Percentiles rank a stretch among this genome's conserved stretches.
Conservation (phyloP, 495 filamentous ascomycete genomes). For the Lepidopterella palustris region DNA sequence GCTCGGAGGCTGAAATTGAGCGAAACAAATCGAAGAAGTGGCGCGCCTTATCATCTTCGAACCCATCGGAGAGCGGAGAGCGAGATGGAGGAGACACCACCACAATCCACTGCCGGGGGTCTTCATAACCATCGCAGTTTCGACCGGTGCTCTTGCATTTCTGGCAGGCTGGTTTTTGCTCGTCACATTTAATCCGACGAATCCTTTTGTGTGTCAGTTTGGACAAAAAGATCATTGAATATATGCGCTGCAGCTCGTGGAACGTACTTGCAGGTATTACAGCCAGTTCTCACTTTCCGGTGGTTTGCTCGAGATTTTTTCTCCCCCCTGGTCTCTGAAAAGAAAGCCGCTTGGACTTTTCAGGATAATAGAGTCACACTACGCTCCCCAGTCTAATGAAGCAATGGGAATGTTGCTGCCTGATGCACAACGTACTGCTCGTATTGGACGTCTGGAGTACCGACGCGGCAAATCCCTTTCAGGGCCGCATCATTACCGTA, state of each 20-base stretch:
- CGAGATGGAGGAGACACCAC: conserved; percentile 11
- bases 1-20: conserved; percentile 11
- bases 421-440: no score
- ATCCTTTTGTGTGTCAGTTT: conserved; percentile 25
- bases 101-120: conserved; percentile 13
- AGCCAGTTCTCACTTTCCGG: conserved; percentile 18
- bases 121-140: conserved; percentile 41
- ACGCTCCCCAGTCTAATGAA: no score
- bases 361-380: no score
- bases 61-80: conserved; percentile 12
- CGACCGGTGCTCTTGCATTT: conserved; percentile 39
- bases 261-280: conserved; percentile 26
- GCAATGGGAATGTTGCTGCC: no score
- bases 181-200: conserved; percentile 44
- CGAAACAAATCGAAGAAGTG: conserved; percentile 24
- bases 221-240: not conserved
- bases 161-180: conserved; percentile 38
- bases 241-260: not conserved
- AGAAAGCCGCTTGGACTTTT: no score
- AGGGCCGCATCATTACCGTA: no score
- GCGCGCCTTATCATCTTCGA: conserved; percentile 20
- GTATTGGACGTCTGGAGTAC: no score
- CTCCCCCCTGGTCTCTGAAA: not conserved
- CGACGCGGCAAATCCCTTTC: no score
- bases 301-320: conserved; percentile 15